These are phyloP conservation scores for Trichoderma sp. DNA, from an alignment of 2,329 filamentous ascomycete genomes.

Conservation along the genomic window DNA sequence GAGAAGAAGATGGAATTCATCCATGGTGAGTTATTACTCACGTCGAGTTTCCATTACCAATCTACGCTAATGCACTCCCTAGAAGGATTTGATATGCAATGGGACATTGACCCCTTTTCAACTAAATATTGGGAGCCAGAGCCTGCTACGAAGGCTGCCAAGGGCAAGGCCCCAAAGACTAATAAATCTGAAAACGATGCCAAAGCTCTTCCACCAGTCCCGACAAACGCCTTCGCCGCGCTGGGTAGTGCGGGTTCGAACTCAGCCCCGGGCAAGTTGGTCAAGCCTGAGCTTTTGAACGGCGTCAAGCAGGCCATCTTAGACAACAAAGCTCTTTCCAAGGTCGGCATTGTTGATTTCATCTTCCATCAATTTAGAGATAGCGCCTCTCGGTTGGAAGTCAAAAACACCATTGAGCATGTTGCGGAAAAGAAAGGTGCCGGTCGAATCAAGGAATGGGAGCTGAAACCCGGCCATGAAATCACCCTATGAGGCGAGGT, in stretches of 20 bases:
- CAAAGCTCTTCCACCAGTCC: conserved; percentile 40
- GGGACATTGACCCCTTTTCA: conserved; percentile 80
- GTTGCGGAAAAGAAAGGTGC: conserved; percentile 45
- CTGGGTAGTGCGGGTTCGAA: conserved; percentile 31
- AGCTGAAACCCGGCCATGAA: conserved; percentile 44
- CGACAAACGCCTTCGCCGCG: conserved; percentile 43
- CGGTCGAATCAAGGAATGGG: conserved; percentile 44
- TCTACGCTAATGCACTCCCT: conserved; percentile 28
- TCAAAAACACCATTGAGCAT: conserved; percentile 46
- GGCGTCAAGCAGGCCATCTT: conserved; percentile 47
- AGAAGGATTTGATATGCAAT: conserved; percentile 53
- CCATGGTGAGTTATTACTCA: conserved; percentile 54
- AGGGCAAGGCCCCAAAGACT: conserved; percentile 15
- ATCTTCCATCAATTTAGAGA: conserved; percentile 44
- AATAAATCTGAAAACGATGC: conserved; percentile 25
- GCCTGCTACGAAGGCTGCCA: conserved; percentile 29
- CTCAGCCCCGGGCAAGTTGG: conserved; percentile 35
- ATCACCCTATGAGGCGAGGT: conserved; percentile 33
- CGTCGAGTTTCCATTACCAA: background rate
- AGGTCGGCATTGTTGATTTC: conserved; percentile 45
- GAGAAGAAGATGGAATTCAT: conserved; percentile 75
- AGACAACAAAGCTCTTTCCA: conserved; percentile 44
- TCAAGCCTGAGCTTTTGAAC: conserved; percentile 44
- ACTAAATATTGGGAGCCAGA: conserved; percentile 72
- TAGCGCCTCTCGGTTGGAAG: conserved; percentile 42